Conservation (phyloP, 2,329 filamentous ascomycete genomes). For the Alternaria arborescens region DNA sequence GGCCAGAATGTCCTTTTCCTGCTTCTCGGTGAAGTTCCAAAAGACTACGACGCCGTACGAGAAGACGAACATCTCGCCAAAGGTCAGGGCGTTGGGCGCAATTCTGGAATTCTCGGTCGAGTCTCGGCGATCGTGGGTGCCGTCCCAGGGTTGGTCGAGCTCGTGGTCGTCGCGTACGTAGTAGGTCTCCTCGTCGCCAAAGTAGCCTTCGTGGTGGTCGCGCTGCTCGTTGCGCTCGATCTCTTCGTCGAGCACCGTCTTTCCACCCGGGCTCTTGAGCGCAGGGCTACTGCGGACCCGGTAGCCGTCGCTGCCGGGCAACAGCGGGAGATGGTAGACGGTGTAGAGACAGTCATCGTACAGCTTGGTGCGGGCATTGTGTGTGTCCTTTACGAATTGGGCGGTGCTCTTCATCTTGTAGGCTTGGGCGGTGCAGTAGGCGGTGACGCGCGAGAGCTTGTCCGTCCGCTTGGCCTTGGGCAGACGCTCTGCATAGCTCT, state of each 20-base stretch:
- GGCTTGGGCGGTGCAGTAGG: conserved; percentile 93
- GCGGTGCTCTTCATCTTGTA: conserved; percentile 91
- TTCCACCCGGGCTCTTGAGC: conserved; percentile 90
- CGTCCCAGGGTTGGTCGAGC: conserved; percentile 31
- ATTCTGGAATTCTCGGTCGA: conserved; percentile 58
- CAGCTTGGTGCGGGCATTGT: conserved; percentile 91
- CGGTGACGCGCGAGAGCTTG: conserved; percentile 88
- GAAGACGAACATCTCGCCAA: conserved; percentile 97
- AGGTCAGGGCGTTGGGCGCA: conserved; percentile 75
- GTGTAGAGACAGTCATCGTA: conserved; percentile 98
- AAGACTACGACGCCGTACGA: conserved; percentile 97
- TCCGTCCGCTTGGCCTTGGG: conserved; percentile 88
- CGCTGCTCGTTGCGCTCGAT: conserved; percentile 92
- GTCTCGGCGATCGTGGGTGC: conserved; percentile 31
- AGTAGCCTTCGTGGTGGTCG: conserved; percentile 91
- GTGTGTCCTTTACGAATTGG: conserved; percentile 84
- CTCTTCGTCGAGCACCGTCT: conserved; percentile 90
- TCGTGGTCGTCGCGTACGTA: conserved; percentile 53
- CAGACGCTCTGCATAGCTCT: conserved; percentile 92
- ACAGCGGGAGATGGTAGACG: conserved; percentile 89
- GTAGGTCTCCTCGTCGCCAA: conserved; percentile 73
- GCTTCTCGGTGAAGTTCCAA: conserved; percentile 96
- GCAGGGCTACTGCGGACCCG: conserved; percentile 89
- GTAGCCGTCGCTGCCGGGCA: conserved; percentile 87
- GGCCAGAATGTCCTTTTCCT: conserved; percentile 95